A percentile compares a stretch with the other conserved stretches of the same genome.
These are phyloP conservation scores for Stenocarpella maydis DNA, from an alignment of 2,329 filamentous ascomycete genomes.

Conservation along the genomic window DNA sequence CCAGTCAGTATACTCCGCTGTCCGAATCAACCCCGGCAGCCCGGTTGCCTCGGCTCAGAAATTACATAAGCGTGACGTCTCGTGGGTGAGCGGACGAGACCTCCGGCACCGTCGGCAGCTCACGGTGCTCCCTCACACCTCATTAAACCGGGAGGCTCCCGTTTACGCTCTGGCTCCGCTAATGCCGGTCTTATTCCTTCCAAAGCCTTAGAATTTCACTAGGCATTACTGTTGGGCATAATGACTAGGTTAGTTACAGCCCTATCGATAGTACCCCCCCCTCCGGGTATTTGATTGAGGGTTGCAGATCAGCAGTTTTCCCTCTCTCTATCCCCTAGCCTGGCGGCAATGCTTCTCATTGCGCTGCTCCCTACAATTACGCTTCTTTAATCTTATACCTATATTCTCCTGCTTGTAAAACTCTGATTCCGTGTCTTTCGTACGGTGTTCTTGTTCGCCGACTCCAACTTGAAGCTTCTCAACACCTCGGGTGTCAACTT, in stretches of 20 bases:
- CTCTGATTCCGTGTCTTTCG: conserved; percentile 36
- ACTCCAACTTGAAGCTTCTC: conserved; percentile 35
- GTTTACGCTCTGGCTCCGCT: neutral
- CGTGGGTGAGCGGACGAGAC: neutral
- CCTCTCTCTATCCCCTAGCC: too few species aligned
- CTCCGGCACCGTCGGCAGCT: conserved; percentile 11
- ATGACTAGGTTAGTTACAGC: too few species aligned
- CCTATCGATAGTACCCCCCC: too few species aligned
- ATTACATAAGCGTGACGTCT: conserved; percentile 34
- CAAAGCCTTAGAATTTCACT: neutral
- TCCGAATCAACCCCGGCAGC: neutral
- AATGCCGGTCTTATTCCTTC: too few species aligned
- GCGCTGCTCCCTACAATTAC: too few species aligned
- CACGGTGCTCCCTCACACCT: neutral
- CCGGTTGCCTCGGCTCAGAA: conserved; percentile 27
- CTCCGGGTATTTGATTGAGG: too few species aligned
- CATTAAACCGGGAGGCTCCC: neutral
- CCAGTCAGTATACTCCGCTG: neutral
- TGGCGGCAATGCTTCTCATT: too few species aligned
- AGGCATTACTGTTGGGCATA: too few species aligned
- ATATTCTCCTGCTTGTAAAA: conserved; percentile 37
- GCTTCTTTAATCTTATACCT: conserved; percentile 6
- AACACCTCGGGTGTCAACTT: conserved; percentile 38
- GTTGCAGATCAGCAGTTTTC: too few species aligned
- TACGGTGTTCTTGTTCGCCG: conserved; percentile 32